Evolutionary conservation across 768 basidiomycete species (phyloP), one percentile per base, ranked within the genome.

Genomic region (Mycena pura): DNA sequence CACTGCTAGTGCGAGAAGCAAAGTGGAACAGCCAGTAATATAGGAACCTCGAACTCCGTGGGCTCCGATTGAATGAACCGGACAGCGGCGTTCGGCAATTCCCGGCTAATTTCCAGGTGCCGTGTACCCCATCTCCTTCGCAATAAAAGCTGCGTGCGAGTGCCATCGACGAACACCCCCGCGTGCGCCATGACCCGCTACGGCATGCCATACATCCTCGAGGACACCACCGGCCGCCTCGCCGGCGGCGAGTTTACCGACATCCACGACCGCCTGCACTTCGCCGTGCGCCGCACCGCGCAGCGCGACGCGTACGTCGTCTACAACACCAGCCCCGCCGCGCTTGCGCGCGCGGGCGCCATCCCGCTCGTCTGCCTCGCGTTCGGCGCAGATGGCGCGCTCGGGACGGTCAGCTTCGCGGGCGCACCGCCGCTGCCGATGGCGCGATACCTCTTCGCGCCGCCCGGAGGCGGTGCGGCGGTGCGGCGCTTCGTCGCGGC

Each of bases 131-230:
- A n/a, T n/a, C n/a, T n/a, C n/a, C n/a, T n/a, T n/a, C n/a, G n/a
- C n/a, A n/a, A n/a, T n/a, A n/a, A n/a, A n/a, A n/a, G n/a, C n/a
- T n/a, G n/a, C n/a, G n/a, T n/a, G n/a, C n/a, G n/a, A n/a, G n/a
- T n/a, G n/a, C n/a, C n/a, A n/a, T n/a, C n/a, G n/a, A n/a, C n/a
- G n/a, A n/a, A n/a, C n/a, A n/a, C 6, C 21, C 4, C 3, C 28
- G 10, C n/a, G 4, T n/a, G 5, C 5, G 27, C 34, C 3, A 78
- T 78, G 75, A 78, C 81, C 14, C 78, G 75, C 55, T 86, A 84
- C 60, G 84, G 83, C 56, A 75, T 88, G 67, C 84, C 87, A 34
- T 84, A 76, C 72, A 82, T 89, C 66, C 83, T 91, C 57, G 86
- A 88, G 69, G 89, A 90, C 75, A 83, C 76, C 56, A 83, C 82